A percentile compares a stretch with the other conserved stretches of the same genome.
These are phyloP conservation scores for Chenopodium album DNA, from an alignment of 148 eudicot genomes.

Conservation along the genomic window DNA sequence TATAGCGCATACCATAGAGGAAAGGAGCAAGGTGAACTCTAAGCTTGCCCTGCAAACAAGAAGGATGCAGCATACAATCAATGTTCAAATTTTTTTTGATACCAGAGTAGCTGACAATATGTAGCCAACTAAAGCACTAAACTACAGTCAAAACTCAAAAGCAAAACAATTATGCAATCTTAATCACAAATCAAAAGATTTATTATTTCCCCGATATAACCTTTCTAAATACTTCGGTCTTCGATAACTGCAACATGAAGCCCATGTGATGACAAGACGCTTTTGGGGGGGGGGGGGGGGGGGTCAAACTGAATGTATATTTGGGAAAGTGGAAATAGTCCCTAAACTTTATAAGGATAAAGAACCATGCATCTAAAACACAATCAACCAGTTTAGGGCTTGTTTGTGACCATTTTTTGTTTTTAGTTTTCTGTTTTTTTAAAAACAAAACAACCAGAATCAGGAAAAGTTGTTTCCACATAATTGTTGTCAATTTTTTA, in stretches of 20 bases:
- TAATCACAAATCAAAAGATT: neutral
- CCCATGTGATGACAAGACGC: neutral
- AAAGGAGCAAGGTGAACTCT: slow-evolving; percentile 81
- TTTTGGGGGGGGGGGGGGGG: no score
- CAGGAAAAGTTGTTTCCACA: no score
- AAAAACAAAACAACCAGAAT: no score
- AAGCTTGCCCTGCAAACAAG: slow-evolving; percentile 57
- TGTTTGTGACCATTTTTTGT: no score
- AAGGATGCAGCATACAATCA: neutral
- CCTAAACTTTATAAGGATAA: neutral
- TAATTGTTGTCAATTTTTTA: no score
- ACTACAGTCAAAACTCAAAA: neutral
- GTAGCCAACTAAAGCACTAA: neutral
- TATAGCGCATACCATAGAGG: slow-evolving; percentile 78
- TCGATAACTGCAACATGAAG: neutral
- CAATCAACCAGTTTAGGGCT: neutral
- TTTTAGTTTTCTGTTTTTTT: no score
- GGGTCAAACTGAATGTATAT: no score
- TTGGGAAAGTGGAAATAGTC: neutral
- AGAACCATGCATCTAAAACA: neutral
- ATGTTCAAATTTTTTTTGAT: neutral
- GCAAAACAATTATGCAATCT: neutral
- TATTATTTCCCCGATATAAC: neutral
- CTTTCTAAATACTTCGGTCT: neutral
- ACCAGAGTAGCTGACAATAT: neutral